Evolutionary conservation across 108 stramenopile species (phyloP).

Genomic region (Stephanodiscus triporus): DNA sequence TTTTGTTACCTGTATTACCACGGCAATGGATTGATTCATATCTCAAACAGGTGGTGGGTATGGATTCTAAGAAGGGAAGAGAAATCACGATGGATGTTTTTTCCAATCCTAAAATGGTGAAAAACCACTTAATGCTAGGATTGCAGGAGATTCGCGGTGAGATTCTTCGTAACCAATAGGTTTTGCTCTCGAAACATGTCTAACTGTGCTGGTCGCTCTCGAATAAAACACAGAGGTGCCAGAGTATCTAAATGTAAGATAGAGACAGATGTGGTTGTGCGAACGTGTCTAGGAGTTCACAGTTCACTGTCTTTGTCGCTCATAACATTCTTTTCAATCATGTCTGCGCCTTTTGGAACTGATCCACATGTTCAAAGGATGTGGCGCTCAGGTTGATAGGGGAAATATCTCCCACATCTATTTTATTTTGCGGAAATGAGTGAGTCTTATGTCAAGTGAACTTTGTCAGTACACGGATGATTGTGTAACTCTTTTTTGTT

Average conservation of each 20-base stretch:
- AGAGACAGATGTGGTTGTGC: conserved; percentile 31
- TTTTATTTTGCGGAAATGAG: conserved; percentile 58
- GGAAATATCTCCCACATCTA: conserved; percentile 46
- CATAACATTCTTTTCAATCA: conserved; percentile 1
- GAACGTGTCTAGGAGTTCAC: too few relatives aligned
- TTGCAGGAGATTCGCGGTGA: conserved; percentile 71
- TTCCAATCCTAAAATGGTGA: conserved; percentile 48
- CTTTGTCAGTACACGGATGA: background rate
- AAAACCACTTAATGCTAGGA: conserved; percentile 74
- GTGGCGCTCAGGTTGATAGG: conserved; percentile 46
- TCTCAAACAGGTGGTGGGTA: conserved; percentile 35
- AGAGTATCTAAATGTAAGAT: conserved; percentile 46
- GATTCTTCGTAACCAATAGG: background rate
- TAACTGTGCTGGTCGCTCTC: too few relatives aligned
- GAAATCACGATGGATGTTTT: conserved; percentile 55
- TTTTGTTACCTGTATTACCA: conserved; percentile 25
- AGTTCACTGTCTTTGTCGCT: background rate
- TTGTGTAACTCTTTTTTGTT: background rate
- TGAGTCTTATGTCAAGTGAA: background rate
- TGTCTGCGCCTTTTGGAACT: background rate
- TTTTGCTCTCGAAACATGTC: background rate
- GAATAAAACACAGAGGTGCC: conserved; percentile 49
- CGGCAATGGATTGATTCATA: conserved; percentile 34
- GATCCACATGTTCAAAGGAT: conserved; percentile 28
- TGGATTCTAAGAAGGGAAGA: conserved; percentile 57